Base-by-base conservation (phyloP, 352 stramenopile genomes). In the Globisporangium radiosum region DNA sequence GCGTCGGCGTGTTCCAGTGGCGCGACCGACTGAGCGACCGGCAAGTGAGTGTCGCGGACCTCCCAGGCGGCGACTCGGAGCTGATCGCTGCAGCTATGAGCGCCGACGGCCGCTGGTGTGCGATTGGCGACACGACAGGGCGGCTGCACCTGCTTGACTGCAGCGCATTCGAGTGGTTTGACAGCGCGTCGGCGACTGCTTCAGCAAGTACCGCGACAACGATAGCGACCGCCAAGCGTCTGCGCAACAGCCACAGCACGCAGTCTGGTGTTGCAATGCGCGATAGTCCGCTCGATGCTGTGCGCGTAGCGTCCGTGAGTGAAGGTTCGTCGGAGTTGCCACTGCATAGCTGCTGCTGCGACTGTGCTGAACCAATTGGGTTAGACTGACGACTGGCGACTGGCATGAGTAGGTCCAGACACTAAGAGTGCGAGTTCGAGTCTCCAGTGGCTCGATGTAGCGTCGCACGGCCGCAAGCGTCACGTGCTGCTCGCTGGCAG, bases 11-110 rank as follows among this genome's bases (percentile, higher is more conserved):
- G 7, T 78, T 89, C 38, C 72, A 62, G 33, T 89, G 79, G 79
- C 59, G 52, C 60, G 79, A 89, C 43, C 71, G 76, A 3, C 78
- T 87, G 57, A 85, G 75, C 47, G 70, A 81, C 48, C 67, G 79
- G 5, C 66, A 71, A 33, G 53, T 86, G 2, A 73, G 69, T 38
- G 39, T 81, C n/a, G 68, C 69, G 15, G 53, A 62, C 8, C 25
- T 82, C 8, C 68, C 72, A 5, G 59, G 62, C 7, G 47, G 50
- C 19, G 25, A 58, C 8, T 37, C 45, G 4, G 11, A 33, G 7
- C 50, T 86, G 0, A 36, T 64, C 0, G 52, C 58, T 17, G 60
- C 65, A 17, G 60, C 68, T 0, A 48, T 69, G n/a, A 74, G 60
- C n/a, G 15, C 56, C 3, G 66, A 75, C 43, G 75, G 73, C 2